Conservation (phyloP, 2,329 filamentous ascomycete genomes). For the Colletotrichum falcatum region DNA sequence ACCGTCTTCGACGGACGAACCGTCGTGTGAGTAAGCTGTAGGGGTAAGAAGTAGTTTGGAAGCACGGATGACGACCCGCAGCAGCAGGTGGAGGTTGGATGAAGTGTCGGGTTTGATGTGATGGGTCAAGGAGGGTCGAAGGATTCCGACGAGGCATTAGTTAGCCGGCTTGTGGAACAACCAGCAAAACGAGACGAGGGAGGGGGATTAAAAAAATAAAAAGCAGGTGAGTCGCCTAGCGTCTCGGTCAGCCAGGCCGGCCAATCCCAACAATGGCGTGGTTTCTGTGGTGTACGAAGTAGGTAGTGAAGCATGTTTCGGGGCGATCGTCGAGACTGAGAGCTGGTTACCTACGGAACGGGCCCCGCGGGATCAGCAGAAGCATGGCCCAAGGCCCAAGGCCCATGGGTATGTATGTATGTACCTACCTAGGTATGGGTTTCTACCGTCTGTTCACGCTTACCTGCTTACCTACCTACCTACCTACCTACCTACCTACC, state of each 20-base stretch:
- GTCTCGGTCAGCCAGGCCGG: constrained; percentile 4
- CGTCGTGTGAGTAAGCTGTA: neutral
- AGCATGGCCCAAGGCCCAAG: too few species aligned
- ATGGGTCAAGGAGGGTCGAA: constrained; percentile 26
- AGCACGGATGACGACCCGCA: constrained; percentile 13
- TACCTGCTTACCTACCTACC: neutral
- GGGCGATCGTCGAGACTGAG: neutral
- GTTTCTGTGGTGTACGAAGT: neutral
- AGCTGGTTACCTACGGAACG: neutral
- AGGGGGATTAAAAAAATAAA: neutral
- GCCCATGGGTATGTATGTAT: too few species aligned
- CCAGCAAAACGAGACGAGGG: neutral
- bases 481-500: neutral
- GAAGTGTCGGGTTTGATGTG: constrained; percentile 13
- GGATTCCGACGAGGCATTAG: constrained; percentile 32
- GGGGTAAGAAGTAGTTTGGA: neutral
- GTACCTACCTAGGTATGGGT: neutral
- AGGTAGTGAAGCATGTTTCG: neutral
- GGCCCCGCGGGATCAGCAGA: neutral
- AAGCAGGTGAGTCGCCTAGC: constrained; percentile 11
- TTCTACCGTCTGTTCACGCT: too few species aligned
- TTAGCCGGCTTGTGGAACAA: constrained; percentile 12
- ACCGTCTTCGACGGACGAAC: neutral
- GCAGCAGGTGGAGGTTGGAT: constrained; percentile 21
- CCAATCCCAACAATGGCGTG: neutral